Base-by-base conservation (phyloP, 1,139 yeast genomes). In the Wickerhamiella infanticola region DNA sequence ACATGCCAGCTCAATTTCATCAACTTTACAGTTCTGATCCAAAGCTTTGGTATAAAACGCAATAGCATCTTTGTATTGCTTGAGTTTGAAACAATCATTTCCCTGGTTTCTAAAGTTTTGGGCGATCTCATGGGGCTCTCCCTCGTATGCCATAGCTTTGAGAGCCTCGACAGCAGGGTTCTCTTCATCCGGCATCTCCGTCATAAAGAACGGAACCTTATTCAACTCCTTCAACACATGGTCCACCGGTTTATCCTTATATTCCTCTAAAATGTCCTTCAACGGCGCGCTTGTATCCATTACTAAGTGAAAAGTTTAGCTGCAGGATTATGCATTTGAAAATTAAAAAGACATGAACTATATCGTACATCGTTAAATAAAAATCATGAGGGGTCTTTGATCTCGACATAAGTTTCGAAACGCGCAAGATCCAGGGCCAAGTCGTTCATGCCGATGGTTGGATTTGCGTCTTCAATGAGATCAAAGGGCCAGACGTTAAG, bases 131-230 rank as follows among this genome's bases (percentile, higher is more conserved):
- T 81, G 78, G 0, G 97, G 96, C 51, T 85, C 95, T 35, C 98
- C 98, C 44, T 90, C 98, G 59, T 84, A 88, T 0, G 94, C 96
- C 57, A 93, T 69, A 9, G 95, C 90, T 59, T 79, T 80, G 51
- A 90, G 70, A 0, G 98, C 98, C 59, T 90, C 97, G 24, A 93
- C 65, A 45, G 76, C 79, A 4, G 70, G 59, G 57, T 84, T 85
- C 41, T 77, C 81, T 35, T 88, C 93, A 38, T 77, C 83, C 55
- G 81, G 94, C 29, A 86, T 64, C 56, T 82, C 74, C 6, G 90
- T 86, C 98, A 90, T 93, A 69, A 90, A 93, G 56, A 90, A 82
- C 13, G 98, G 99, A 60, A 86, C 67, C 55, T 83, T 71, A 60
- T 85, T 86, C 58, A 90, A 67, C 55, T 86, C 95, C 27, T 69